Evolutionary conservation across 192 early-diverging fungal species (phyloP), one percentile per base, ranked within the genome.

Genomic region (Endogone sp.): DNA sequence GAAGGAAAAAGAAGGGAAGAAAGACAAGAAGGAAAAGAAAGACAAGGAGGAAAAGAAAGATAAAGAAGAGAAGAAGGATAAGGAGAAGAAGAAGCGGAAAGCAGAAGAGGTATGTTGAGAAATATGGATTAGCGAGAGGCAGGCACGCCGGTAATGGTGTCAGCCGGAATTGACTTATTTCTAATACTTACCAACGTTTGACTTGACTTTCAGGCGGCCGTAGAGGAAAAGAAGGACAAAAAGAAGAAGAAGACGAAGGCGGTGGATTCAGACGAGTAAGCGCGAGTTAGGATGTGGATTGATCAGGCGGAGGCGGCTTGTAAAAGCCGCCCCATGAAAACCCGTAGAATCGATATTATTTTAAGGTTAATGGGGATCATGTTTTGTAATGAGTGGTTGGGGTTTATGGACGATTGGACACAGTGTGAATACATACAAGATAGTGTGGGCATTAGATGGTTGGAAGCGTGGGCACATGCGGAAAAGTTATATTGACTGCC

Each of bases 11-110:
- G 37, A 4, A 44, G 62, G 56, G 23, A 69, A 68, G 66, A 28
- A 49, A 29, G 37, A 81, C 58, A 77, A 70, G 72, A 74, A 81
- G 65, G 69, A 80, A 66, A 81, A 81, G 70, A 85, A 82, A 68
- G 62, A 49, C 30, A 77, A 79, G 54, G 56, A 70, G 64, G 23
- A 27, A 28, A 44, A 44, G 37, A 8, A 4, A 44, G 37, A 44
- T 8, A 44, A 44, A 13, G 4, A 4, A 44, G 72, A 69, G 24
- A 67, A 79, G 67, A 70, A 65, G 74, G 68, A 71, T 56, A 79
- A 66, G 76, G 60, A 28, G 70, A 72, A 71, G 56, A 79, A 64
- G 61, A 72, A 77, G 64, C 63, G 57, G 37, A 58, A 71, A 31
- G 64, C 58, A 29, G 64, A 72, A 72, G 30, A 76, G 70, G 60